phyloP scores from a whole-genome alignment of 1,139 yeast genomes.

The Yarrowia galli region DNA sequence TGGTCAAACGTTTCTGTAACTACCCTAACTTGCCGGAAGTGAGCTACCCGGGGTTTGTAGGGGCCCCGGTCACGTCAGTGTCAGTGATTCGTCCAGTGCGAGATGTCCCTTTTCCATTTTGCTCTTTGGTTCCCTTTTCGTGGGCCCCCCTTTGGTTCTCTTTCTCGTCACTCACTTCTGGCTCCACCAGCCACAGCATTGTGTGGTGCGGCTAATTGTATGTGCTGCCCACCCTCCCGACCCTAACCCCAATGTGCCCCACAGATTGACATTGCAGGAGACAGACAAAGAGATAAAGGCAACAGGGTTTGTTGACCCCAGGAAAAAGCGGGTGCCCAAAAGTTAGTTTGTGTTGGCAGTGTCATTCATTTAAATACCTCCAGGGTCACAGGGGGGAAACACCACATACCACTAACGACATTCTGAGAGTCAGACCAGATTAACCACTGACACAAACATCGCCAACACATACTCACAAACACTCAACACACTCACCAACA shows the following conservation, averaged over 20 bases:
- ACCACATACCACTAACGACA: too few species aligned
- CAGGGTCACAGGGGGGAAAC: background rate
- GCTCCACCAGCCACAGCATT: conserved; percentile 7
- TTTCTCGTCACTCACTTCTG: background rate
- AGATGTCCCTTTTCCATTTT: too few species aligned
- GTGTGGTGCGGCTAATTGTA: conserved; percentile 1
- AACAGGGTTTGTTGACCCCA: conserved; percentile 38
- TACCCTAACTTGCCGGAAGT: too few species aligned
- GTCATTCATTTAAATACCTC: conserved; percentile 28
- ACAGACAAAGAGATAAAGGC: conserved; percentile 30
- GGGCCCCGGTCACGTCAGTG: too few species aligned
- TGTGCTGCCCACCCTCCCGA: background rate
- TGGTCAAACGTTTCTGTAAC: too few species aligned
- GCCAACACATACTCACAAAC: too few species aligned
- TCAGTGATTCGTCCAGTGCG: too few species aligned
- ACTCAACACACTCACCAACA: too few species aligned
- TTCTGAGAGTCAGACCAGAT: background rate
- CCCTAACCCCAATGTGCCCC: conserved; percentile 34
- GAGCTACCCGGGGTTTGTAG: too few species aligned
- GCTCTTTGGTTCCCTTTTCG: too few species aligned
- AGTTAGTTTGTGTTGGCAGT: background rate
- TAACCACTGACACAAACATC: background rate
- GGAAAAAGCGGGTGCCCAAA: conserved; percentile 32
- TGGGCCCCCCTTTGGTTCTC: too few species aligned
- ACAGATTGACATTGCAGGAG: conserved; percentile 32